Conservation (phyloP, 306 rosid species). For the Urtica urens region DNA sequence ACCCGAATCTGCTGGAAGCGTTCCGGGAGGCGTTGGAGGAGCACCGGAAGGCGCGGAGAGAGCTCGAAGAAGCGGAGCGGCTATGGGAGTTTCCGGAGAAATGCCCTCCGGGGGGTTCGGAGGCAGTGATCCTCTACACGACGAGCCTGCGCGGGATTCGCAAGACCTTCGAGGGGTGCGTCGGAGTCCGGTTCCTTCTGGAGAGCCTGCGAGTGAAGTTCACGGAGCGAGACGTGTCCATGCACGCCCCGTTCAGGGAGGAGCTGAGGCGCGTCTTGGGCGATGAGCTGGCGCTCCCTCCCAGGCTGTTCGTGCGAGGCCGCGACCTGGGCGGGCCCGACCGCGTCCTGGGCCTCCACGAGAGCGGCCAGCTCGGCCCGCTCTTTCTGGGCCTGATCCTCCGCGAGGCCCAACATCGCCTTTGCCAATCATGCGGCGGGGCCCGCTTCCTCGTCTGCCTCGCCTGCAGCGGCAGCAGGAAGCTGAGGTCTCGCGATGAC, state of each 20-base stretch:
- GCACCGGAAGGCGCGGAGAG: constrained; percentile 41
- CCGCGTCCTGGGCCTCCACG: constrained; percentile 57
- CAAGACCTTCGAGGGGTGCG: constrained; percentile 78
- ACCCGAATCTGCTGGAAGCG: constrained; percentile 59
- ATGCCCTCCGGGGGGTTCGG: constrained; percentile 63
- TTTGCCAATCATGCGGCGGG: constrained; percentile 75
- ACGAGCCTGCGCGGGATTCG: constrained; percentile 66
- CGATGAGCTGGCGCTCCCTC: constrained; percentile 44
- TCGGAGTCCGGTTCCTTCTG: constrained; percentile 51
- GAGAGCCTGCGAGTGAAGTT: constrained; percentile 61
- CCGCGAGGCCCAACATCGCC: constrained; percentile 25
- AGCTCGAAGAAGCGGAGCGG: constrained; percentile 32
- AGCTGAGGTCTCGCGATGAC: constrained; percentile 26
- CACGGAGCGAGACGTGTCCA: constrained; percentile 66
- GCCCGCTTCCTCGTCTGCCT: constrained; percentile 59
- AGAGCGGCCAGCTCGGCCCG: constrained; percentile 52
- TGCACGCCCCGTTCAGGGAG: constrained; percentile 64
- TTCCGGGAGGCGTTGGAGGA: constrained; percentile 51
- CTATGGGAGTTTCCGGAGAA: constrained; percentile 38
- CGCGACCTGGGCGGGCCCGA: constrained; percentile 77
- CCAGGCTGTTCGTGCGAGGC: constrained; percentile 69
- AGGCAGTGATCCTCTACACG: constrained; percentile 61
- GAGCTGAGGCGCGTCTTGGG: constrained; percentile 50
- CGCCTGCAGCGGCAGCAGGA: constrained; percentile 69
- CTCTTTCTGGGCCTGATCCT: constrained; percentile 53